A percentile compares a stretch with the other conserved stretches of the same genome.
phyloP scores from a whole-genome alignment of 257 asterid genomes.

The Salvia hispanica region DNA sequence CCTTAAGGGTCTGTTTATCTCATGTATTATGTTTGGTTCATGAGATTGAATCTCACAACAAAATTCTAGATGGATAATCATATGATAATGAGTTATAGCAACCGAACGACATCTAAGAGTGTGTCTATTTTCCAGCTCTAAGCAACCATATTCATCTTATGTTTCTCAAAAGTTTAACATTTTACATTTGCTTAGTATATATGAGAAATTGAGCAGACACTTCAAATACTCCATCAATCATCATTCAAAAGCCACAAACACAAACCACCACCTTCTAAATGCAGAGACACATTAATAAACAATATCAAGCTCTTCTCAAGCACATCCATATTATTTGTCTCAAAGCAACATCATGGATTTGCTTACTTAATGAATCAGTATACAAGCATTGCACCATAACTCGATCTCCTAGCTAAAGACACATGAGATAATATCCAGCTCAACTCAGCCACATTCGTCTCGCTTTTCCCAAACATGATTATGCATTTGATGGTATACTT shows the following conservation, averaged over 20 bases:
- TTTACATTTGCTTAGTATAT: slow-evolving; percentile 2
- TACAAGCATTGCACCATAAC: not conserved
- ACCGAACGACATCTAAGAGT: no score
- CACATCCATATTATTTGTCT: not conserved
- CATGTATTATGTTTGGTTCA: no score
- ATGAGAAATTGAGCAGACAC: not conserved
- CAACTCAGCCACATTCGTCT: not conserved
- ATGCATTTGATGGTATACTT: not conserved
- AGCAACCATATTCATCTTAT: not conserved
- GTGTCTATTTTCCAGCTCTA: not conserved
- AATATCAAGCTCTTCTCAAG: not conserved
- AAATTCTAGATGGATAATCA: no score
- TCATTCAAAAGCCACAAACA: not conserved
- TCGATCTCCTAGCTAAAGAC: not conserved
- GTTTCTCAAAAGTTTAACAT: not conserved
- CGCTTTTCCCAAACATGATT: not conserved
- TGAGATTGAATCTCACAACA: no score
- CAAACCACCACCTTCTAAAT: not conserved
- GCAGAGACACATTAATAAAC: not conserved
- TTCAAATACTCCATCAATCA: not conserved
- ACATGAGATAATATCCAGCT: not conserved
- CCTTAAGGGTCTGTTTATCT: no score
- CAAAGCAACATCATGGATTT: not conserved
- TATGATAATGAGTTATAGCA: no score
- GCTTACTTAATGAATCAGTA: not conserved